Conservation (phyloP, 2,329 filamentous ascomycete species). For the Dactylellina cionopaga region DNA sequence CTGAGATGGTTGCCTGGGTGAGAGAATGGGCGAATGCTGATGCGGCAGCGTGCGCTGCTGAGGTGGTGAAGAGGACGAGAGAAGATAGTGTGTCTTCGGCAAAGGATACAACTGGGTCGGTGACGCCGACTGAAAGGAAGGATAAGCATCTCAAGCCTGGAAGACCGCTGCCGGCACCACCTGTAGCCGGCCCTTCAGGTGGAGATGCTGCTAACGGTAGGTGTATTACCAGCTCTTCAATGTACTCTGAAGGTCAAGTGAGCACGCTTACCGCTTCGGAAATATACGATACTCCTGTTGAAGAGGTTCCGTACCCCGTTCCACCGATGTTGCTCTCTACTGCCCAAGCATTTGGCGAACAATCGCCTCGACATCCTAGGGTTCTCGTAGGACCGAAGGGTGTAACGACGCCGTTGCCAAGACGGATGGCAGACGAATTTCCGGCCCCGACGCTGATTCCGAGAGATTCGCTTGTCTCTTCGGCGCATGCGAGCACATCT, state of each 20-base stretch:
- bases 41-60: constrained; percentile 38
- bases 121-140: constrained; percentile 1
- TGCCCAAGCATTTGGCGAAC: constrained; percentile 8
- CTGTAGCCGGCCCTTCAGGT: background rate
- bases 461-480: constrained; percentile 26
- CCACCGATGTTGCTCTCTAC: constrained; percentile 37
- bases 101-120: constrained; percentile 20
- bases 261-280: constrained; percentile 39
- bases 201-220: background rate
- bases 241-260: constrained; percentile 38
- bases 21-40: constrained; percentile 49
- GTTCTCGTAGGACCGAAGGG: constrained; percentile 39
- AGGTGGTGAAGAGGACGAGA: background rate
- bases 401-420: constrained; percentile 28
- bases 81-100: constrained; percentile 2
- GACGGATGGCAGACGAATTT: constrained; percentile 42
- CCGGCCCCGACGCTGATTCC: constrained; percentile 37
- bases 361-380: constrained; percentile 32
- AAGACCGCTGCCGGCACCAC: constrained; percentile 1
- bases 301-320: constrained; percentile 40
- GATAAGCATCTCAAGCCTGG: constrained; percentile 24
- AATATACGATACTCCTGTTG: constrained; percentile 29
- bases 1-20: constrained; percentile 49
- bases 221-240: constrained; percentile 43
- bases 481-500: constrained; percentile 1